Percentiles rank a stretch among this genome's conserved stretches.
phyloP scores from a whole-genome alignment of 1,139 yeast species.

The Arxiozyma telluris region DNA sequence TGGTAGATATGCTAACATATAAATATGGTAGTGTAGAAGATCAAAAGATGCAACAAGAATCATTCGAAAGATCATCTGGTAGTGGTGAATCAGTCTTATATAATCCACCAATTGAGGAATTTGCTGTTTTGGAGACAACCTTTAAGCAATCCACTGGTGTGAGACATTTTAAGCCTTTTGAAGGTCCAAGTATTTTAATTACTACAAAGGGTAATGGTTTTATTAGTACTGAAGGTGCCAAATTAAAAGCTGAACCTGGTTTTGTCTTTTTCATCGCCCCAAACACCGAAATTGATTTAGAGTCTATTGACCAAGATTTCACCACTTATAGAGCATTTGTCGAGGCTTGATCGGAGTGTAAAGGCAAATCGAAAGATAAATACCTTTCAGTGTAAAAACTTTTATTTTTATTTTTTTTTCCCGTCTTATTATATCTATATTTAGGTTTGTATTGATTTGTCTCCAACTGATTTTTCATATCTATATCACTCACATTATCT shows the following conservation, averaged over 20 bases:
- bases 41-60: conserved; percentile 74
- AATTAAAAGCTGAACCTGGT: conserved; percentile 51
- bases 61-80: conserved; percentile 58
- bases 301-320: conserved; percentile 46
- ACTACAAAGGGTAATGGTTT: conserved; percentile 74
- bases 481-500: background rate
- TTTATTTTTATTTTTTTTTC: background rate
- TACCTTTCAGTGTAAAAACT: background rate
- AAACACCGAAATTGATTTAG: conserved; percentile 51
- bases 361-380: background rate
- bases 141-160: conserved; percentile 39
- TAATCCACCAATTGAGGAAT: conserved; percentile 96
- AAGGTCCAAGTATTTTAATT: conserved; percentile 85
- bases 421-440: background rate
- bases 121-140: conserved; percentile 76
- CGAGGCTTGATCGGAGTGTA: conserved; percentile 39
- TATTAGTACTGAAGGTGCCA: conserved; percentile 39
- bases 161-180: conserved; percentile 46
- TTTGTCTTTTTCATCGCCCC: conserved; percentile 83
- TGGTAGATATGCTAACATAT: conserved; percentile 87
- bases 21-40: conserved; percentile 81
- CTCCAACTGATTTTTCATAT: background rate
- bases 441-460: background rate
- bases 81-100: conserved; percentile 60
- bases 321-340: conserved; percentile 83